Percentiles rank a stretch among this genome's conserved stretches.
These are phyloP conservation scores for Diaporthe sp. DNA, from an alignment of 2,329 filamentous ascomycete species.

Conservation along the genomic window DNA sequence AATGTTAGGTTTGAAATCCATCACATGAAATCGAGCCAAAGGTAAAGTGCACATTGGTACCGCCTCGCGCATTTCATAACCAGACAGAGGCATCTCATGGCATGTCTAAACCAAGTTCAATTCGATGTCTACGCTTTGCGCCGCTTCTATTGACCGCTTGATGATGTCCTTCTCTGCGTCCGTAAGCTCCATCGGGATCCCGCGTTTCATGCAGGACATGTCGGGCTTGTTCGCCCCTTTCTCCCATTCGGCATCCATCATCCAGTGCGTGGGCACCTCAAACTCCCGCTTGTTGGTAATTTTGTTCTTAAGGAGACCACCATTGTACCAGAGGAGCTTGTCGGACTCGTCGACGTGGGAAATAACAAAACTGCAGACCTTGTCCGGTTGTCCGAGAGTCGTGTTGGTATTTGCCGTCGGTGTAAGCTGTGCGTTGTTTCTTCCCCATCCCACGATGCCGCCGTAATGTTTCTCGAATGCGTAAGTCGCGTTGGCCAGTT, in stretches of 20 bases:
- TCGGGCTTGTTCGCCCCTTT: conserved; percentile 51
- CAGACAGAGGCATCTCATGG: not conserved
- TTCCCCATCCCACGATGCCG: conserved; percentile 55
- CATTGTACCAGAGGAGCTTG: conserved; percentile 59
- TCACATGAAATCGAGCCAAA: not conserved
- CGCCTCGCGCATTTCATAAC: not conserved
- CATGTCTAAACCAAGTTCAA: not conserved
- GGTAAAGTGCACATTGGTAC: rapidly evolving
- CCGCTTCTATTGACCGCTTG: not conserved
- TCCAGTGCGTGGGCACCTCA: conserved; percentile 55
- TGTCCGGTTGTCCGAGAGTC: conserved; percentile 31
- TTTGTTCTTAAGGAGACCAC: conserved; percentile 58
- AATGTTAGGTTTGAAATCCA: no score
- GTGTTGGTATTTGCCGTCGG: not conserved
- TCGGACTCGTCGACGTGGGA: conserved; percentile 57
- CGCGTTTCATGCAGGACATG: conserved; percentile 54
- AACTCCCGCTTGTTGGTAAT: conserved; percentile 49
- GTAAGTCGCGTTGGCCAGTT: conserved; percentile 55
- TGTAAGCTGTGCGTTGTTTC: not conserved
- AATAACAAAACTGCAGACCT: conserved; percentile 58
- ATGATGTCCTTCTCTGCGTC: not conserved
- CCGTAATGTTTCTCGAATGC: conserved; percentile 58
- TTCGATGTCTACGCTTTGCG: not conserved
- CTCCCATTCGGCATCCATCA: conserved; percentile 56
- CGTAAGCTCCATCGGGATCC: not conserved